A percentile compares a stretch with the other conserved stretches of the same genome.
phyloP scores from a whole-genome alignment of 306 rosid genomes.

The Mimosa pudica region DNA sequence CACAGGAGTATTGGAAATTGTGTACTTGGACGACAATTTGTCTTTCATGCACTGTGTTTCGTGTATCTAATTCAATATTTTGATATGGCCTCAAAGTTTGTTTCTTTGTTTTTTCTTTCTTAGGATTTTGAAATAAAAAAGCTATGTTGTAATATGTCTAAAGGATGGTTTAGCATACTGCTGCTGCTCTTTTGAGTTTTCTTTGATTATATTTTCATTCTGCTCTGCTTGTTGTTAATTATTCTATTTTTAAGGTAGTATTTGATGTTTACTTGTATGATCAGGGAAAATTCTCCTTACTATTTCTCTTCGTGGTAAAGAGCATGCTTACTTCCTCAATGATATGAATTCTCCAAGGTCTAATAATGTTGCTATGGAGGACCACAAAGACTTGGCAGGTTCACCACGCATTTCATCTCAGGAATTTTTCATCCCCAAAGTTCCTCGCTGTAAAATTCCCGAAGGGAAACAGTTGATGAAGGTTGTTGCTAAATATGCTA shows the following conservation, averaged over 20 bases:
- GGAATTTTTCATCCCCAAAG: conserved; percentile 26
- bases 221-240: not conserved
- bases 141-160: not conserved
- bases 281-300: conserved; percentile 84
- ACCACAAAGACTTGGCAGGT: conserved; percentile 41
- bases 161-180: not conserved
- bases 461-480: conserved; percentile 62
- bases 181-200: not conserved
- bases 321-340: conserved; percentile 31
- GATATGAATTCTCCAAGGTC: conserved; percentile 36
- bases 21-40: not conserved
- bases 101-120: not conserved
- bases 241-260: conserved; percentile 10
- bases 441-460: conserved; percentile 40
- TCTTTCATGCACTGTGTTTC: conserved; percentile 21
- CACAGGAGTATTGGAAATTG: conserved; percentile 2
- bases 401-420: conserved; percentile 35
- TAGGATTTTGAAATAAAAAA: conserved; percentile 11
- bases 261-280: conserved; percentile 24
- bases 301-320: conserved; percentile 62
- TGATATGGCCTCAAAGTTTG: not conserved
- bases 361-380: conserved; percentile 31
- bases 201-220: not conserved
- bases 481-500: conserved; percentile 35
- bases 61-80: not conserved